Evolutionary conservation across 2,329 filamentous ascomycete genomes (phyloP), one percentile per base, ranked within the genome.

Genomic region (Emydomyces testavorans): DNA sequence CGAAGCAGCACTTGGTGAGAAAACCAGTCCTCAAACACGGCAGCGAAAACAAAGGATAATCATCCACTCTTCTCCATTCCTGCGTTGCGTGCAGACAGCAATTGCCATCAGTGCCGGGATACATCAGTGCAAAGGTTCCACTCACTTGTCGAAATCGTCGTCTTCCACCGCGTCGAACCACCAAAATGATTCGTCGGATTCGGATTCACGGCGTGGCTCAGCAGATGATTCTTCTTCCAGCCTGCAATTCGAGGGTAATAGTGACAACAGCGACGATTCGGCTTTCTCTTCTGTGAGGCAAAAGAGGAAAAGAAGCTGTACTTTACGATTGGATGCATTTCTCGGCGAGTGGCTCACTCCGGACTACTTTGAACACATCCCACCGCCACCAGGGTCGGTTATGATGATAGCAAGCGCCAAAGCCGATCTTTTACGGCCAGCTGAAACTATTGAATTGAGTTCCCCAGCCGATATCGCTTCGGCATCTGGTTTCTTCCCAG

Each of bases 341-440:
- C 74, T 98, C 0, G 90, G 92, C 41, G 92, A 98, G 71, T 98
- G 92, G 92, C 74, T 96, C 24, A 85, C 84, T 1, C 86, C 88
- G 1, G 83, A 89, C 60, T 98, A 98, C 64, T 98, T 90, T 59
- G 88, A 94, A 53, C 76, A 84, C 45, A 95, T 95, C 54, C 90
- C 85, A 0, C 85, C 88, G 2, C 92, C 92, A 8, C 92, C 92
- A 0, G 79, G 80, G 36, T 90, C 87, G 2, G 78, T 82, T 3
- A 77, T 92, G 67, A 93, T 98, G 86, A 73, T 96, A 2, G 84
- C 85, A 21, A 79, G 79, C 34, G 90, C 92, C 24, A 96, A 95
- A 65, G 85, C 85, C 20, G 86, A 93, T 58, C 71, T 98, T 2
- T 71, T 95, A 39, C 78, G 83, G 46, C 77, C 82, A 37, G 85